Evolutionary conservation across 345 rosid genomes (phyloP).

Genomic region (Lenwebbia sp.): DNA sequence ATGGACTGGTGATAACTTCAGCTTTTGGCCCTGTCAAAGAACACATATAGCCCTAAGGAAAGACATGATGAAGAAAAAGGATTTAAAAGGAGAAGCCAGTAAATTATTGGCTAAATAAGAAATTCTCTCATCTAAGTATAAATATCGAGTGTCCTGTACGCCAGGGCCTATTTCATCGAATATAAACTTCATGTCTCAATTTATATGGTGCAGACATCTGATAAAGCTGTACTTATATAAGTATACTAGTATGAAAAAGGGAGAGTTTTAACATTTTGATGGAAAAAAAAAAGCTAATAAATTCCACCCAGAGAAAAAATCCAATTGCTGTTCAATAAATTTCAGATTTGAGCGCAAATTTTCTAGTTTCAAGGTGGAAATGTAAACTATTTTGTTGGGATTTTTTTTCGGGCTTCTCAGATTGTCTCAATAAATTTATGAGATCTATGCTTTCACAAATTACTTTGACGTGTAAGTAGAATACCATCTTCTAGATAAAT

Average conservation of each 20-base stretch:
- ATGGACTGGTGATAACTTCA: background rate
- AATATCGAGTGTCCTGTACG: background rate
- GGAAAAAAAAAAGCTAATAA: background rate
- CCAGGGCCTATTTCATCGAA: background rate
- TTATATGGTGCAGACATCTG: background rate
- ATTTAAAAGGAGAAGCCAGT: background rate
- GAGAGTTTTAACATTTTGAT: background rate
- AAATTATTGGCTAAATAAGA: background rate
- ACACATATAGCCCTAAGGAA: background rate
- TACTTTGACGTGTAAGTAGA: background rate
- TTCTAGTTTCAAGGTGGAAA: background rate
- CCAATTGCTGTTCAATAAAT: background rate
- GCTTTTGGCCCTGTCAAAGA: background rate
- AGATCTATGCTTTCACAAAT: background rate
- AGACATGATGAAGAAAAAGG: background rate
- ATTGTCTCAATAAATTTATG: background rate
- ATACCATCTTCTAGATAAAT: background rate
- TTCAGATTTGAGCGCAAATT: background rate
- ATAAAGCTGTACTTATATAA: background rate
- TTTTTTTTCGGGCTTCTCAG: background rate
- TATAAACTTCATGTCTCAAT: background rate
- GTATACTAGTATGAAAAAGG: background rate
- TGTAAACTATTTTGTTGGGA: background rate
- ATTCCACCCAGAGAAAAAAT: background rate
- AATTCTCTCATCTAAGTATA: background rate